These are phyloP conservation scores for Jamesozyma piceae DNA, from an alignment of 805 yeast species.

Conservation along the genomic window DNA sequence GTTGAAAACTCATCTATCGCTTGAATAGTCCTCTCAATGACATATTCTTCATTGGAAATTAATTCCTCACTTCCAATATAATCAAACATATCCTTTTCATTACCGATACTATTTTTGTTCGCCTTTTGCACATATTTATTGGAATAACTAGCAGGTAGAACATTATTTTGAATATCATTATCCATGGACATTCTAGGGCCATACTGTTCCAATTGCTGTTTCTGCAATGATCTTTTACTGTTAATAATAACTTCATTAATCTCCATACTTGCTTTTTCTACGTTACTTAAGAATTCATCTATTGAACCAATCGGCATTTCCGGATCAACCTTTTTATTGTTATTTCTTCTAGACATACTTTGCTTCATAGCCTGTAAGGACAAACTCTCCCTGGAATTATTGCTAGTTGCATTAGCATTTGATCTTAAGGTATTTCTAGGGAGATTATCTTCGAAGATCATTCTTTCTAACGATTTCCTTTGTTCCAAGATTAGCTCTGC, in stretches of 20 bases:
- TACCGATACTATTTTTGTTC: neutral
- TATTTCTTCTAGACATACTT: constrained; percentile 19
- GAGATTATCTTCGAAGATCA: constrained; percentile 11
- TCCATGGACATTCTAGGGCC: constrained; percentile 17
- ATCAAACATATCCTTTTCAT: neutral
- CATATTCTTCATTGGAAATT: constrained; percentile 60
- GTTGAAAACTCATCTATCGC: constrained; percentile 92
- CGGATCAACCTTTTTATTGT: constrained; percentile 11
- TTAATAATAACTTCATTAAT: constrained; percentile 43
- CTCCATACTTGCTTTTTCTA: constrained; percentile 41
- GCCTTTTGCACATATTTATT: neutral
- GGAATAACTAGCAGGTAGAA: neutral
- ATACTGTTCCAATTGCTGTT: constrained; percentile 51
- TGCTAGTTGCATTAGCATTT: constrained; percentile 18
- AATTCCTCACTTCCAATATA: constrained; percentile 48
- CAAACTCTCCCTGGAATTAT: constrained; percentile 21
- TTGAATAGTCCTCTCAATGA: constrained; percentile 74
- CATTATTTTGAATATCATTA: neutral
- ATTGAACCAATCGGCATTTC: constrained; percentile 35
- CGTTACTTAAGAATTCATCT: constrained; percentile 39
- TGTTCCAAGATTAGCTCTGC: constrained; percentile 64
- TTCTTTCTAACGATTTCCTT: constrained; percentile 38
- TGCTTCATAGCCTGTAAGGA: constrained; percentile 26
- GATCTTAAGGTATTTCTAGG: constrained; percentile 29
- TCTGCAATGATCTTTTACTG: constrained; percentile 50